These are phyloP conservation scores for Trametes cubensis DNA, from an alignment of 768 basidiomycete species.

Conservation along the genomic window DNA sequence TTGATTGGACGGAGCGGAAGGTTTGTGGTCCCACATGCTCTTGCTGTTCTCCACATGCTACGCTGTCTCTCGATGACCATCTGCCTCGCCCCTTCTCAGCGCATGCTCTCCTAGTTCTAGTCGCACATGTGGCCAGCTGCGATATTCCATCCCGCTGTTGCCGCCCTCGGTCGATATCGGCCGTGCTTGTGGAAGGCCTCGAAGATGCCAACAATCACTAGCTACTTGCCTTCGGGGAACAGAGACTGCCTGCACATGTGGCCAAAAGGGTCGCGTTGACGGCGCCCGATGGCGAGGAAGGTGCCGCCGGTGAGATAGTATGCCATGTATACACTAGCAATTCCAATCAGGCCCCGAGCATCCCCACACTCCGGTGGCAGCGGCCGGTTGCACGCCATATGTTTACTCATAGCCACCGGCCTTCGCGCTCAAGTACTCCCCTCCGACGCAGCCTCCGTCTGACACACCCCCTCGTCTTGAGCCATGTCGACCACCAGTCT, in stretches of 20 bases:
- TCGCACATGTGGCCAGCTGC: background rate
- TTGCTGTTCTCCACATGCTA: conserved; percentile 16
- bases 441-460: background rate
- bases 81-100: background rate
- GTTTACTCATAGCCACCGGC: conserved; percentile 19
- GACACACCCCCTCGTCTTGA: background rate
- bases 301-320: conserved; percentile 11
- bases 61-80: conserved; percentile 10
- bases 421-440: background rate
- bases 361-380: conserved; percentile 22
- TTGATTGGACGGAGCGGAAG: conserved; percentile 1
- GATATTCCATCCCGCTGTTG: background rate
- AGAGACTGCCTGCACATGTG: background rate
- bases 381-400: conserved; percentile 24
- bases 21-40: conserved; percentile 15
- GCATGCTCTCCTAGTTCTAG: background rate
- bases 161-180: background rate
- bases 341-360: conserved; percentile 17
- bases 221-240: background rate
- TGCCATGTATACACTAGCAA: background rate
- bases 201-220: no score
- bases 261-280: background rate
- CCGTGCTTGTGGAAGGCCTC: no score
- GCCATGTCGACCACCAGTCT: conserved; percentile 59
- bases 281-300: background rate